phyloP scores from a whole-genome alignment of 495 filamentous ascomycete species.

The Cercophora newfieldiana region DNA sequence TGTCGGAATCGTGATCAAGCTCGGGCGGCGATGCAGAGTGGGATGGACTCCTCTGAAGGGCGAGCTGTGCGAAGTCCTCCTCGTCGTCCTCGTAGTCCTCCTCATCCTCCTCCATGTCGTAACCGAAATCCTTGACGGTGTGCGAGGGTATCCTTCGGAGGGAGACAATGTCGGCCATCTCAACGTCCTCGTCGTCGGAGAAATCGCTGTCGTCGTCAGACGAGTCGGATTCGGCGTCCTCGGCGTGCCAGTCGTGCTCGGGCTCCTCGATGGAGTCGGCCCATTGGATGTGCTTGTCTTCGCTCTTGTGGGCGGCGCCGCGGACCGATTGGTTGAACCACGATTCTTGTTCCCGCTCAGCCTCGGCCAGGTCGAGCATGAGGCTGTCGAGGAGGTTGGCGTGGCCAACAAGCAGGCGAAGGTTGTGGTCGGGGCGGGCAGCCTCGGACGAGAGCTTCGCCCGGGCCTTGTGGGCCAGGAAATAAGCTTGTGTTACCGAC shows the following conservation, averaged over 20 bases:
- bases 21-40: conserved; percentile 72
- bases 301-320: conserved; percentile 61
- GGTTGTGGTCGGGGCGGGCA: conserved; percentile 85
- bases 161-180: conserved; percentile 53
- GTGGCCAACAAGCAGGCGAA: conserved; percentile 89
- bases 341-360: conserved; percentile 91
- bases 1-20: conserved; percentile 69
- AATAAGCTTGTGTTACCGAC: conserved; percentile 97
- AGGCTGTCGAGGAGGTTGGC: conserved; percentile 96
- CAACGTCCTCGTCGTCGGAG: conserved; percentile 49
- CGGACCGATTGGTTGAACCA: conserved; percentile 97
- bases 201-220: conserved; percentile 34
- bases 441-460: conserved; percentile 93
- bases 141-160: conserved; percentile 47
- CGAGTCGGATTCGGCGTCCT: conserved; percentile 55
- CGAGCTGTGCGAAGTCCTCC: conserved; percentile 68
- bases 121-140: conserved; percentile 41
- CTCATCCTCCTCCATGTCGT: conserved; percentile 66
- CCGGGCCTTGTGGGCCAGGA: conserved; percentile 91
- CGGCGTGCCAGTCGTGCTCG: conserved; percentile 67
- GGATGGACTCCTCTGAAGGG: conserved; percentile 71
- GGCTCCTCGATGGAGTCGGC: conserved; percentile 76
- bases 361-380: conserved; percentile 92
- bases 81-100: conserved; percentile 62
- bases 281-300: conserved; percentile 81